Evolutionary conservation across 306 rosid genomes (phyloP).

Genomic region (Cicer arietinum): DNA sequence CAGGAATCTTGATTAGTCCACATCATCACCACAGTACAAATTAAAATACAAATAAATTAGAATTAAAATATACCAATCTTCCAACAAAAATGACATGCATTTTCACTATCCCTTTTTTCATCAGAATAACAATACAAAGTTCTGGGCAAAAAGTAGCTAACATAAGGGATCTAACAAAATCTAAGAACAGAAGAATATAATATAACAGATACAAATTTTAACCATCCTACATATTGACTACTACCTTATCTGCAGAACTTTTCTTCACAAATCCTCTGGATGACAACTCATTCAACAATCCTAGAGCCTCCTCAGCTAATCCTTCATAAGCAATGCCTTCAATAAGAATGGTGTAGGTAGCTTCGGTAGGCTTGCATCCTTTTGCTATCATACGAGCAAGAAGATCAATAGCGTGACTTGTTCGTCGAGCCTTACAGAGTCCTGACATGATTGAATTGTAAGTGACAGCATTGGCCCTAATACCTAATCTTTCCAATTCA

Average conservation of each 20-base stretch:
- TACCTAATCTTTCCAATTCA: conserved; percentile 66
- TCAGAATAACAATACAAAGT: conserved; percentile 37
- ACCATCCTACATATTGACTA: conserved; percentile 60
- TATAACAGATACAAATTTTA: conserved; percentile 5
- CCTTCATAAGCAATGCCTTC: conserved; percentile 95
- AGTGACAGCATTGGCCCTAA: conserved; percentile 64
- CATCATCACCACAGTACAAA: neutral
- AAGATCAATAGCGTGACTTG: conserved; percentile 83
- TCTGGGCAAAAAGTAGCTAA: conserved; percentile 28
- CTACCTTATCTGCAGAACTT: conserved; percentile 77
- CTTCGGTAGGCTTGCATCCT: conserved; percentile 90
- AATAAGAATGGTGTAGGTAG: conserved; percentile 84
- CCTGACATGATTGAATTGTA: conserved; percentile 84
- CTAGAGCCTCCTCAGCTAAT: conserved; percentile 82
- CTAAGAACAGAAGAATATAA: conserved; percentile 23
- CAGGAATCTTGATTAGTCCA: neutral
- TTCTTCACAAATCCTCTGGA: conserved; percentile 78
- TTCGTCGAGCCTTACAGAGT: conserved; percentile 77
- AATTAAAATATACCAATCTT: conserved; percentile 29
- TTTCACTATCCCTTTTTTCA: conserved; percentile 26
- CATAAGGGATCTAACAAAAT: conserved; percentile 32
- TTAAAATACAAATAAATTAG: neutral
- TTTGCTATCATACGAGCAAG: conserved; percentile 70
- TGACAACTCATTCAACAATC: conserved; percentile 67
- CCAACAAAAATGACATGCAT: conserved; percentile 36